Conservation (phyloP, 306 rosid species). For the Amphicarpaea edgeworthii region DNA sequence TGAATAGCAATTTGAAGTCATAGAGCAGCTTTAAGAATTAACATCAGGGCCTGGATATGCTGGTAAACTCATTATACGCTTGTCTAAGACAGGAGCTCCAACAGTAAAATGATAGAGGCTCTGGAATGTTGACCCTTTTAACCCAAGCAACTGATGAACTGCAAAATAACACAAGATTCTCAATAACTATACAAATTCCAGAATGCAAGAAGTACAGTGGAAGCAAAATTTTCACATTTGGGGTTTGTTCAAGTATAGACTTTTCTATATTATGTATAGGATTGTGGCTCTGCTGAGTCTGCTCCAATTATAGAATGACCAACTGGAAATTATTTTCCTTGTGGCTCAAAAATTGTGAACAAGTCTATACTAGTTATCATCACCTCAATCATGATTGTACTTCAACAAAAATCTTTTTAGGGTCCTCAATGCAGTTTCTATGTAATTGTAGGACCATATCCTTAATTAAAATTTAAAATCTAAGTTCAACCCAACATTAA, state of each 20-base stretch:
- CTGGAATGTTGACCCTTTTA: constrained; percentile 81
- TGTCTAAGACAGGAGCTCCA: constrained; percentile 87
- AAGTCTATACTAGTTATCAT: no score
- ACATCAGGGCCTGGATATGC: constrained; percentile 89
- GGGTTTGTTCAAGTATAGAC: neutral
- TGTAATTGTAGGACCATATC: no score
- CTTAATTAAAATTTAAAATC: no score
- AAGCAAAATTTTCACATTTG: neutral
- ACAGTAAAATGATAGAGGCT: constrained; percentile 94
- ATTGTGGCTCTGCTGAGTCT: no score
- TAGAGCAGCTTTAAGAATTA: constrained; percentile 58
- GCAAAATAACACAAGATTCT: constrained; percentile 49
- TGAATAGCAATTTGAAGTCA: constrained; percentile 25
- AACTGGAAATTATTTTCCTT: no score
- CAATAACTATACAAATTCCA: neutral
- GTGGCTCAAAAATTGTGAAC: no score
- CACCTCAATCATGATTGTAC: no score
- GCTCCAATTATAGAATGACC: no score
- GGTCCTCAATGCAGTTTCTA: no score
- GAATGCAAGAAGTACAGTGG: neutral
- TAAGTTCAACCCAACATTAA: no score
- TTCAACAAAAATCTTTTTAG: no score
- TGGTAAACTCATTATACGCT: constrained; percentile 91
- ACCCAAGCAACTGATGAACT: constrained; percentile 89
- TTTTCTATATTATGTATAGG: no score